Conservation (phyloP, 202 grass and related monocot species). For the Saccharum hybrid region DNA sequence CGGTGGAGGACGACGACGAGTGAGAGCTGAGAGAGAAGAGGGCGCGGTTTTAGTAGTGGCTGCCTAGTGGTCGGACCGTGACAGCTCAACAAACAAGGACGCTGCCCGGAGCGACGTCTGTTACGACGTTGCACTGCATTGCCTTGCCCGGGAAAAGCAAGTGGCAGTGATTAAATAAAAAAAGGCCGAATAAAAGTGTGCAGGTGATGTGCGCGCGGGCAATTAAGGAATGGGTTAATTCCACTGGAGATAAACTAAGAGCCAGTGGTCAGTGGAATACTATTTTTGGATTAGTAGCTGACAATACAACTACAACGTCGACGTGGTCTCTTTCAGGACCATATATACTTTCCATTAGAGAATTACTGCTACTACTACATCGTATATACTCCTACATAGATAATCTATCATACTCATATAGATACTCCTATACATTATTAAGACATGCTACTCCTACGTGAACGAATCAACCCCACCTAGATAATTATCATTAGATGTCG, state of each 20-base stretch:
- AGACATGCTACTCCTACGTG: too few relatives aligned
- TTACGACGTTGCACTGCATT: background rate
- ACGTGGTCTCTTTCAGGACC: background rate
- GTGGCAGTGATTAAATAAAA: background rate
- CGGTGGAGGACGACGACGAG: background rate
- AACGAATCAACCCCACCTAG: too few relatives aligned
- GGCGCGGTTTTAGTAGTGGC: slow-evolving; percentile 48
- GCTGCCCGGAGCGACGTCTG: slow-evolving; percentile 1
- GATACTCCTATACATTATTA: too few relatives aligned
- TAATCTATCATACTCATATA: background rate
- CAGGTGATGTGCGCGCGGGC: background rate
- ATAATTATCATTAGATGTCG: background rate
- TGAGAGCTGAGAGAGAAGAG: background rate
- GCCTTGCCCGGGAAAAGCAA: background rate
- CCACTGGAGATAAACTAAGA: background rate
- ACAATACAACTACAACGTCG: slow-evolving; percentile 1
- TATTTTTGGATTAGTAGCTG: slow-evolving; percentile 19
- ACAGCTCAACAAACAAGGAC: slow-evolving; percentile 41
- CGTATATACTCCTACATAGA: background rate
- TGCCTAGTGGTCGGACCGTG: slow-evolving; percentile 11
- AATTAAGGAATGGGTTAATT: slow-evolving; percentile 27
- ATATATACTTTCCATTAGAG: background rate
- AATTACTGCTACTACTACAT: background rate
- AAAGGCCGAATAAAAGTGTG: background rate
- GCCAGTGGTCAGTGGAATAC: background rate